Evolutionary conservation across 2,329 filamentous ascomycete genomes (phyloP), one percentile per base, ranked within the genome.

Genomic region (Calonectria crousiana): DNA sequence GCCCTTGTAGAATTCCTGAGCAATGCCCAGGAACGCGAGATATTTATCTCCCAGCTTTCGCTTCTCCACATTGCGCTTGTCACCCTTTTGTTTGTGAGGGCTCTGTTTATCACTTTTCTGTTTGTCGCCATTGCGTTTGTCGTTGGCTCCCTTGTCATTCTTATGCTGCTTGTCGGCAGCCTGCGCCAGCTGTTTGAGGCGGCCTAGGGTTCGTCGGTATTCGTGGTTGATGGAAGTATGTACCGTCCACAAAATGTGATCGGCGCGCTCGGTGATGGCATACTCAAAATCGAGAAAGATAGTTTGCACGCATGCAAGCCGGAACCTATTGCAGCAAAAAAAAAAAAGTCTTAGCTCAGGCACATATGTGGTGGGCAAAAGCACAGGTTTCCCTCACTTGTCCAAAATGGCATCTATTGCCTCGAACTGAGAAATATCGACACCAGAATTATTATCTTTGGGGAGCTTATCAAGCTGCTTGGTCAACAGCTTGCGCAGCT

Each of bases 1-100:
- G 77, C 92, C 93, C 81, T 94, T 92, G 88, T 98, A 98, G 84
- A 98, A 98, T 80, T 92, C 92, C 84, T 97, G 95, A 77, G 95
- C 94, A 60, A 93, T 93, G 85, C 96, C 97, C 79, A 98, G 92
- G 83, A 98, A 98, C 78, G 92, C 91, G 72, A 93, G 88, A 84
- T 97, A 98, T 76, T 93, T 90, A 85, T 94, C 96, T 83, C 95
- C 93, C 66, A 96, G 88, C 84, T 95, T 97, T 76, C 96, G 92
- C 80, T 92, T 92, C 84, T 92, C 89, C 16, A 93, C 91, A 53
- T 80, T 80, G 56, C 78, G 78, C 71, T 73, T 79, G 49, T 80
- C 79, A 10, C 74, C 77, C 56, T 77, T 80, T 32, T 76, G 78
- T 67, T 78, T 80, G 38, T 73, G 76, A 30, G 73, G 52, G 30